Percentiles rank a stretch among this genome's conserved stretches.
These are phyloP conservation scores for Solanum medicagineum DNA, from an alignment of 257 asterid species.

Conservation along the genomic window DNA sequence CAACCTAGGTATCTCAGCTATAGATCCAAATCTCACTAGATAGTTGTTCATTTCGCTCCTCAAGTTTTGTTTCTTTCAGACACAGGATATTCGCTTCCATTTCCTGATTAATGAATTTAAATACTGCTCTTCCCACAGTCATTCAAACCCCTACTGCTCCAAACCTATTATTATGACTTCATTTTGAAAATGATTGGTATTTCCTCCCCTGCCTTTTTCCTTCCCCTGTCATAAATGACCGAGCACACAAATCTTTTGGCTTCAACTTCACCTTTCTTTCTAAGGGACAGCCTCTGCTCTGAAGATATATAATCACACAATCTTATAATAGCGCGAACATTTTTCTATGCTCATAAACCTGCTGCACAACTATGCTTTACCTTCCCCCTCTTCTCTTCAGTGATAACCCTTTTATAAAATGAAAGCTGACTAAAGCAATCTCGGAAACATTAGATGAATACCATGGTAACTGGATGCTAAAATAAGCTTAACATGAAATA, in stretches of 20 bases:
- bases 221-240: background rate
- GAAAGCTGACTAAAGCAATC: background rate
- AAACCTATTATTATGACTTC: background rate
- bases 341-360: background rate
- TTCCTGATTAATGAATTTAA: background rate
- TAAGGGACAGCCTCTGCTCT: background rate
- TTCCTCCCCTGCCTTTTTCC: background rate
- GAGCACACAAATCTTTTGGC: background rate
- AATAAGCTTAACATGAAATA: background rate
- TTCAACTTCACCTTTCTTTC: background rate
- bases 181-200: background rate
- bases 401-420: background rate
- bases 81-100: background rate
- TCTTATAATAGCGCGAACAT: background rate
- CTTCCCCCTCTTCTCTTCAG: background rate
- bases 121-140: background rate
- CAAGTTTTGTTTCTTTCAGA: background rate
- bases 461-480: background rate
- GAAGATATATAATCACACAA: background rate
- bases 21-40: background rate
- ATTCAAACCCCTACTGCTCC: background rate
- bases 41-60: background rate
- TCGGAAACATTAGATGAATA: background rate
- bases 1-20: background rate
- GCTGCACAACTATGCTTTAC: background rate